Evolutionary conservation across 805 yeast species (phyloP).

Genomic region (Suhomyces sp.): DNA sequence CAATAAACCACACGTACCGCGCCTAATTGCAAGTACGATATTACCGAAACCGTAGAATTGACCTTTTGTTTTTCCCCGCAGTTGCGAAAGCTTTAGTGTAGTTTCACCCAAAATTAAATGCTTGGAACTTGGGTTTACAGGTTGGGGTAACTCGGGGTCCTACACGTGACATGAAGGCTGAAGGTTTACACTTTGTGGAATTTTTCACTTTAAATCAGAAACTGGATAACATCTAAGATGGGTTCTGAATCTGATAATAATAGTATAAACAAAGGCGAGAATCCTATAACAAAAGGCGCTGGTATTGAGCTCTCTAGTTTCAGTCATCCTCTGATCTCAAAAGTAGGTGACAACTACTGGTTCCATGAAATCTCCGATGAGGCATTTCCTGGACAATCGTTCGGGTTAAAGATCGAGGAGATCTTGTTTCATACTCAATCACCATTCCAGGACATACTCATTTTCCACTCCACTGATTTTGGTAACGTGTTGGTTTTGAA

Average conservation of each 20-base stretch:
- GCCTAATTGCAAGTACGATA: neutral
- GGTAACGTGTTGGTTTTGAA: constrained; percentile 89
- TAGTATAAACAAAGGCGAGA: neutral
- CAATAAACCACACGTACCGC: neutral
- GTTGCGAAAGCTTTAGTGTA: neutral
- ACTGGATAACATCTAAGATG: neutral
- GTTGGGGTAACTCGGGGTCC: neutral
- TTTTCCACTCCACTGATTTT: constrained; percentile 69
- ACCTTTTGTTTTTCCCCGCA: neutral
- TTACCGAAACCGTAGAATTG: neutral
- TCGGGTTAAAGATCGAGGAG: constrained; percentile 59
- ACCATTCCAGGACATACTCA: constrained; percentile 75
- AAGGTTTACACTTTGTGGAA: neutral
- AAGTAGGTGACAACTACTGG: constrained; percentile 50
- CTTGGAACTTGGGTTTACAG: neutral
- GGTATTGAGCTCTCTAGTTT: constrained; percentile 14
- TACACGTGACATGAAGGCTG: neutral
- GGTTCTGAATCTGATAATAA: neutral
- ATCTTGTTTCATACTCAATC: constrained; percentile 67
- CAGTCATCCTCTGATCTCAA: constrained; percentile 26
- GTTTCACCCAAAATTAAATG: neutral
- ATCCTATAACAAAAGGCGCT: neutral
- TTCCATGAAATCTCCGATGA: constrained; percentile 71
- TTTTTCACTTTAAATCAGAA: neutral
- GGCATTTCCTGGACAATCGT: constrained; percentile 84